Evolutionary conservation across 192 early-diverging fungal genomes (phyloP), one percentile per base, ranked within the genome.

Genomic region (Coemansia sp.): DNA sequence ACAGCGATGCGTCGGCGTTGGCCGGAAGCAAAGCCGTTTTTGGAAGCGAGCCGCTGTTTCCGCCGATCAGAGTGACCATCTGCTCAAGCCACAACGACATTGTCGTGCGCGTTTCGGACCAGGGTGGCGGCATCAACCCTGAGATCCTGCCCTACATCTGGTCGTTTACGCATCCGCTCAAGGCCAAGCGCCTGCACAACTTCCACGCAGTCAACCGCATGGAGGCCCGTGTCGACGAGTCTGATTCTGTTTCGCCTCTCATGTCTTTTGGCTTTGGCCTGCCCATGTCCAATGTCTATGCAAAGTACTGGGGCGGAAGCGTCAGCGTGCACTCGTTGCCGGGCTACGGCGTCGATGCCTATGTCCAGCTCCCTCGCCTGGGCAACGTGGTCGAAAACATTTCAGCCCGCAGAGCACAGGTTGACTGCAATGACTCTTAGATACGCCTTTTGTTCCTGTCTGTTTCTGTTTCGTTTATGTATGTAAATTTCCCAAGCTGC

Each of bases 261-360:
- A 68, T 83, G 69, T 76, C 81, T 42, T 68, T 95, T 52, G 96
- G 96, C n/a, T 87, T 96, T 55, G 96, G 96, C 0, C 71, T 96
- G 71, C 90, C 93, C 0, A 90, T 98, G 89, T 89, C 88, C 50
- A 82, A 87, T 51, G 89, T 95, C 23, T 98, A 95, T 79, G 89
- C 92, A 3, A 90, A 94, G 69, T 98, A 97, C 68, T 98, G 94
- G 96, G 93, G 93, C 20, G 96, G 96, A 6, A 83, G 83, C 22
- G 82, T 98, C 29, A 85, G 85, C 20, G 74, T 95, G 8, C 83
- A 86, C 29, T 85, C 87, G 6, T 86, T 96, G 89, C 86, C 92
- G 45, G 94, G 92, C 4, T 91, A 87, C 58, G 96, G 96, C 18
- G 92, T 92, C 27, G 96, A 98, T 75, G 90, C 89, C 1, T 98